Evolutionary conservation across 108 stramenopile genomes (phyloP).

Genomic region (Fistulifera pelliculosa): DNA sequence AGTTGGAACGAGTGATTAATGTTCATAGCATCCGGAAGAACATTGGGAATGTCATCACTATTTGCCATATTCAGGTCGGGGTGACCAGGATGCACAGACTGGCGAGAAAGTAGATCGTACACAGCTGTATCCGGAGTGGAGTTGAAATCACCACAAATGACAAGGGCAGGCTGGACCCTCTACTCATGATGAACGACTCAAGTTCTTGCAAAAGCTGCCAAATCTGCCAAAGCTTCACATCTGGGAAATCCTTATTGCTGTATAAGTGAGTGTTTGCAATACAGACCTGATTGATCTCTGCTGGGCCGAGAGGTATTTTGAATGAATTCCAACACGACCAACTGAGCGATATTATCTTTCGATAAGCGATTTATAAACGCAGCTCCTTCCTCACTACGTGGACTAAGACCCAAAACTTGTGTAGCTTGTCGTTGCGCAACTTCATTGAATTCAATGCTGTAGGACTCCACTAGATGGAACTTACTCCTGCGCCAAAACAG

Average conservation of each 20-base stretch:
- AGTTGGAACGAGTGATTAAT: conserved; percentile 88
- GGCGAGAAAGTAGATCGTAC: conserved; percentile 86
- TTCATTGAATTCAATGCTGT: conserved; percentile 97
- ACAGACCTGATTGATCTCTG: conserved; percentile 79
- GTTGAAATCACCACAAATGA: conserved; percentile 99
- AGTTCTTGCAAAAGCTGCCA: conserved; percentile 90
- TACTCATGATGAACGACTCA: conserved; percentile 81
- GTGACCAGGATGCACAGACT: conserved; percentile 85
- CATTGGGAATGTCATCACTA: conserved; percentile 59
- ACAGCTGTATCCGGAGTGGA: conserved; percentile 94
- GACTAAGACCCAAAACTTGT: conserved; percentile 76
- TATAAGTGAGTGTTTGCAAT: conserved; percentile 98
- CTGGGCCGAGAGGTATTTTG: conserved; percentile 28
- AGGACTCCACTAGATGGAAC: conserved; percentile 90
- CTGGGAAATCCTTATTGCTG: conserved; percentile 94
- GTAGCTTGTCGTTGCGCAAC: conserved; percentile 83
- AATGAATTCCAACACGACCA: conserved; percentile 89
- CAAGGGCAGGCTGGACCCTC: conserved; percentile 78
- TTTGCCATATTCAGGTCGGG: conserved; percentile 70
- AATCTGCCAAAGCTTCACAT: conserved; percentile 98
- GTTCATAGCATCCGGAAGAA: conserved; percentile 84
- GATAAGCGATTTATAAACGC: conserved; percentile 85
- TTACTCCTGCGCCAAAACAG: conserved; percentile 91
- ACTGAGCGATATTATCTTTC: conserved; percentile 97
- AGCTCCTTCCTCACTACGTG: conserved; percentile 74